Base-by-base conservation (phyloP, 2,329 filamentous ascomycete genomes). In the Colletotrichum ledebouriae region DNA sequence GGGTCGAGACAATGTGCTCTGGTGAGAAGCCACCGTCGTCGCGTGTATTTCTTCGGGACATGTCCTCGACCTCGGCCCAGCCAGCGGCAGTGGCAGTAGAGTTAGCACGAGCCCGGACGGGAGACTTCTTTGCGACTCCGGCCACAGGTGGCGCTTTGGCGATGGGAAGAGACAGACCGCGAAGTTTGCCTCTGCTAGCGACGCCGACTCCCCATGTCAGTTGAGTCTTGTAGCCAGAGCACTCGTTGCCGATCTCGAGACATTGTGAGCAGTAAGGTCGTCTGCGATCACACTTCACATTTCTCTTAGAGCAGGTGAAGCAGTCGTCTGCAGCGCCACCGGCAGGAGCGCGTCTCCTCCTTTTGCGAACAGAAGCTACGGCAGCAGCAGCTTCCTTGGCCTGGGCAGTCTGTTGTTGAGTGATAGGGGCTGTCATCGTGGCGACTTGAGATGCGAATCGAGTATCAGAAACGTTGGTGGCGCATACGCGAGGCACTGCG, bases 131-230 rank as follows among this genome's bases (percentile, higher is more conserved):
- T 59, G 77, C 75, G 63, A 82, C 78, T 57, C 79, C 81, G 49
- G 83, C 78, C 73, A 87, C 86, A 0, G 87, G 86, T 22, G 86
- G 85, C 10, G 86, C 81, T 76, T 89, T 89, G 63, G 88, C 89
- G 70, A 91, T 86, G 67, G 89, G 89, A 66, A 97, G 84, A 64
- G 94, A 94, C 73, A 98, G 85, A 44, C 95, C 95, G 70, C 95
- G 89, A 71, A 98, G 89, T 84, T 98, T 98, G 77, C 95, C 95
- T 75, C 95, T 90, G 81, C 94, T 98, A 64, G 95, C 95, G 67
- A 98, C 95, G 59, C 95, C 95, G 55, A 98, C 93, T 47, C 94
- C 94, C 95, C 95, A 98, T 53, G 95, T 98, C 80, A 98, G 86
- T 74, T 95, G 94, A 15, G 95, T 98, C 83, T 97, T 97, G 85